Evolutionary conservation across 257 asterid genomes (phyloP).

Genomic region (Solanum microdontum): DNA sequence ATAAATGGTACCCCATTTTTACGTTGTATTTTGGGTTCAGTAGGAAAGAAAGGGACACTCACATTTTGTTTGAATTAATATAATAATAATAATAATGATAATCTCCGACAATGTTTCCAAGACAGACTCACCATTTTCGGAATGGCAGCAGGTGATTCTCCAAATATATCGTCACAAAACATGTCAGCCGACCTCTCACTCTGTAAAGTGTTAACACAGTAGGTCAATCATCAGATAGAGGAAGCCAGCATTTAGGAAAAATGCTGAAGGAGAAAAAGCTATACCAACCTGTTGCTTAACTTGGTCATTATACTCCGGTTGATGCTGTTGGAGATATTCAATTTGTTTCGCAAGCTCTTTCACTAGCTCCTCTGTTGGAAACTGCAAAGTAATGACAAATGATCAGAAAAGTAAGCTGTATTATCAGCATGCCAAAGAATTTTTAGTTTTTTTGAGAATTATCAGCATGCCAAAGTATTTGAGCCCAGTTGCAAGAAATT

Average conservation of each 20-base stretch:
- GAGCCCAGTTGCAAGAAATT: background rate
- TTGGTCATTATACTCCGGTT: background rate
- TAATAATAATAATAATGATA: background rate
- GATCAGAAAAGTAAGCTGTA: background rate
- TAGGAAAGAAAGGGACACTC: background rate
- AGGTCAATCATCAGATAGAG: background rate
- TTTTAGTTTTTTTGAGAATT: background rate
- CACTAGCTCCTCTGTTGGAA: background rate
- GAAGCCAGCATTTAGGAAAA: background rate
- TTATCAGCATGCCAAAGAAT: conserved; percentile 12
- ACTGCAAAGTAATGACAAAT: background rate
- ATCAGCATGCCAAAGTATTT: background rate
- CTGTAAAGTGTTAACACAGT: conserved; percentile 28
- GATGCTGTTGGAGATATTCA: background rate
- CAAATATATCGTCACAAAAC: conserved; percentile 88
- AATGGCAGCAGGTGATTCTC: conserved; percentile 82
- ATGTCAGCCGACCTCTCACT: conserved; percentile 66
- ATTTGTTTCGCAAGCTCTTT: background rate
- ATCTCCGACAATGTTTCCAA: background rate
- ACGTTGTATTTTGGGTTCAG: background rate
- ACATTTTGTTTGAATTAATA: background rate
- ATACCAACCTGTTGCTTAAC: background rate
- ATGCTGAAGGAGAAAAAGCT: conserved; percentile 20
- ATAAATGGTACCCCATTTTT: background rate
- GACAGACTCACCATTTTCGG: conserved; percentile 50